phyloP scores from a whole-genome alignment of 805 yeast genomes.

The Dipodascopsis uninucleata region DNA sequence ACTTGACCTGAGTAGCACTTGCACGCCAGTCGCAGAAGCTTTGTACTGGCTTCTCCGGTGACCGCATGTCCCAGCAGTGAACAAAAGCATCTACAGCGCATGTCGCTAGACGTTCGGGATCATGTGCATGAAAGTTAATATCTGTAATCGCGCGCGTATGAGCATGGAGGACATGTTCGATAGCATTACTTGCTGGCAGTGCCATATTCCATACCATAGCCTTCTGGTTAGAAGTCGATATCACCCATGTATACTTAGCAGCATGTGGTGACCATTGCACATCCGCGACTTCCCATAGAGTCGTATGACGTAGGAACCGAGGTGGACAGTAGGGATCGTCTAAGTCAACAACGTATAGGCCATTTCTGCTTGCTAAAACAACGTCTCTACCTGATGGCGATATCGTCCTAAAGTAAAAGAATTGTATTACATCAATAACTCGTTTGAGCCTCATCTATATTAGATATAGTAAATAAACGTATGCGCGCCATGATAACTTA shows the following conservation, averaged over 20 bases:
- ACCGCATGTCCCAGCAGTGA: slow-evolving; percentile 85
- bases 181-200: slow-evolving; percentile 65
- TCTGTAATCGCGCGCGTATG: slow-evolving; percentile 94
- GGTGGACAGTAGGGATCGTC: slow-evolving; percentile 96
- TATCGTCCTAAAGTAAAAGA: slow-evolving; percentile 21
- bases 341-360: slow-evolving; percentile 83
- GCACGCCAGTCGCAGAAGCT: slow-evolving; percentile 94
- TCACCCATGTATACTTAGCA: slow-evolving; percentile 82
- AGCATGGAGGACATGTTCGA: slow-evolving; percentile 81
- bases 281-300: slow-evolving; percentile 98
- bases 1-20: slow-evolving; percentile 90
- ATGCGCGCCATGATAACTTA: slow-evolving; percentile 62
- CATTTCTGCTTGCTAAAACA: slow-evolving; percentile 73
- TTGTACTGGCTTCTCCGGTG: slow-evolving; percentile 64
- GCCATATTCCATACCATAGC: slow-evolving; percentile 92
- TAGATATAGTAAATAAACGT: not conserved
- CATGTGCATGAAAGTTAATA: slow-evolving; percentile 82
- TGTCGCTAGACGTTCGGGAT: slow-evolving; percentile 86
- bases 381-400: slow-evolving; percentile 73
- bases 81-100: slow-evolving; percentile 89
- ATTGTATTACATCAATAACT: not conserved
- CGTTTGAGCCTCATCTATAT: too few species aligned
- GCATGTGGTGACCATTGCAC: slow-evolving; percentile 97
- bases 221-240: slow-evolving; percentile 91
- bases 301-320: slow-evolving; percentile 83